Conservation (phyloP, 805 yeast genomes). For the Starmera quercuum region DNA sequence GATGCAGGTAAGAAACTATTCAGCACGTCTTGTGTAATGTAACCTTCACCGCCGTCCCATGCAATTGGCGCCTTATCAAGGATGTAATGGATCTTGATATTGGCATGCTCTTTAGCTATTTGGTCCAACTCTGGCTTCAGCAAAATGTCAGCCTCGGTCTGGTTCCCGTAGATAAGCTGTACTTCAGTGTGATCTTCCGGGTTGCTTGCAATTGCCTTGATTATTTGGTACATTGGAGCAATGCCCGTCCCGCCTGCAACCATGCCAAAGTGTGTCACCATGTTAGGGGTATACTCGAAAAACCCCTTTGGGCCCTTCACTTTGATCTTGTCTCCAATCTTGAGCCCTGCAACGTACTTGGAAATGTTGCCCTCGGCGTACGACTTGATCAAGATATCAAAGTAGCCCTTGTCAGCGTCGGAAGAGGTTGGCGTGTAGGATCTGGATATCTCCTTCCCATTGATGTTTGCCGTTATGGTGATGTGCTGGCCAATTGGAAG, state of each 20-base stretch:
- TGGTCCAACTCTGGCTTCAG: slow-evolving; percentile 73
- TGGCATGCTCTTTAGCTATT: slow-evolving; percentile 47
- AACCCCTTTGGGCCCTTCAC: slow-evolving; percentile 91
- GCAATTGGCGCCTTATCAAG: slow-evolving; percentile 59
- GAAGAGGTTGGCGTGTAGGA: slow-evolving; percentile 88
- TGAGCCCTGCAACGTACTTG: slow-evolving; percentile 57
- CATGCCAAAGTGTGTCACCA: slow-evolving; percentile 72
- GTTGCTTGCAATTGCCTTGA: slow-evolving; percentile 70
- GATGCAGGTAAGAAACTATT: slow-evolving; percentile 56
- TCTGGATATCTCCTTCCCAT: slow-evolving; percentile 74
- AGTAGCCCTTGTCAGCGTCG: slow-evolving; percentile 71
- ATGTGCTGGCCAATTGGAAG: slow-evolving; percentile 94
- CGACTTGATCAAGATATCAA: slow-evolving; percentile 79
- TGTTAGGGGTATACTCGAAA: slow-evolving; percentile 75
- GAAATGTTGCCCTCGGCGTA: slow-evolving; percentile 85
- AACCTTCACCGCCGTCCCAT: slow-evolving; percentile 79
- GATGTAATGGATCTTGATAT: slow-evolving; percentile 62
- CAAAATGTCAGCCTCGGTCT: slow-evolving; percentile 70
- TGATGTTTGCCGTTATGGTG: slow-evolving; percentile 65
- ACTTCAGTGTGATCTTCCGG: slow-evolving; percentile 76
- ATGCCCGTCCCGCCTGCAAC: slow-evolving; percentile 97
- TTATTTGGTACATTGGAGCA: slow-evolving; percentile 91
- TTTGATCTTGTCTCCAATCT: slow-evolving; percentile 70
- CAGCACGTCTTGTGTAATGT: slow-evolving; percentile 69
- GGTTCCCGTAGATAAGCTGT: slow-evolving; percentile 74